Base-by-base conservation (phyloP, 2,329 filamentous ascomycete genomes). In the Trichoderma arundinaceum region DNA sequence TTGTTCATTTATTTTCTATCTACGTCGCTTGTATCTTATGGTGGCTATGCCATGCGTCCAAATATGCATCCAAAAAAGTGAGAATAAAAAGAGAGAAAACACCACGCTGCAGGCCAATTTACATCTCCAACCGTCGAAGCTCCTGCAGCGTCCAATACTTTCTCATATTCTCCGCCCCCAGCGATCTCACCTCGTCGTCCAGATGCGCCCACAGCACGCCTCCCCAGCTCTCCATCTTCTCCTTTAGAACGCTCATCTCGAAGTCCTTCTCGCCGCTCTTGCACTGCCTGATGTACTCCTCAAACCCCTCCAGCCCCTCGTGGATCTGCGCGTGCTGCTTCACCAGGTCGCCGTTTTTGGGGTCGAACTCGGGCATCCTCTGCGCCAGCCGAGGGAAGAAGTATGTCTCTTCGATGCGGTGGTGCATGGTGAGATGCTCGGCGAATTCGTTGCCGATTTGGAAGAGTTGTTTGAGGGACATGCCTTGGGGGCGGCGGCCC, bases 141-240 rank as follows among this genome's bases (percentile, higher is more conserved):
- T 97, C 93, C 53, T 91, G 87, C 67, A 88, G 71, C 0, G 83
- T 90, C 91, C 92, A 97, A 77, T 91, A 93, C 77, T 83, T 87
- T 71, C 92, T 84, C 93, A 97, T 96, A 75, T 94, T 96, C 76
- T 95, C 91, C 51, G 92, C 92, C 2, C 89, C 86, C 38, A 97
- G 77, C 70, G 90, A 86, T 76, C 83, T 80, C 7, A 97, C 92
- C 82, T 97, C 93, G 71, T 94, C 89, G 72, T 95, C 91, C 67
- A 97, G 79, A 82, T 97, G 93, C 73, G 80, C 81, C 91, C 92
- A 94, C 56, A 97, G 76, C 68, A 96, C 91, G 9, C 82, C 81
- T 10, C 91, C 91, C 86, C 94, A 97, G 4, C 77, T 77, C 76
- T 96, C 91, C 88, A 96, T 88, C 72, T 91, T 84, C 41, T 77